These are phyloP conservation scores for Candida berthetii DNA, from an alignment of 805 yeast genomes.

Conservation along the genomic window DNA sequence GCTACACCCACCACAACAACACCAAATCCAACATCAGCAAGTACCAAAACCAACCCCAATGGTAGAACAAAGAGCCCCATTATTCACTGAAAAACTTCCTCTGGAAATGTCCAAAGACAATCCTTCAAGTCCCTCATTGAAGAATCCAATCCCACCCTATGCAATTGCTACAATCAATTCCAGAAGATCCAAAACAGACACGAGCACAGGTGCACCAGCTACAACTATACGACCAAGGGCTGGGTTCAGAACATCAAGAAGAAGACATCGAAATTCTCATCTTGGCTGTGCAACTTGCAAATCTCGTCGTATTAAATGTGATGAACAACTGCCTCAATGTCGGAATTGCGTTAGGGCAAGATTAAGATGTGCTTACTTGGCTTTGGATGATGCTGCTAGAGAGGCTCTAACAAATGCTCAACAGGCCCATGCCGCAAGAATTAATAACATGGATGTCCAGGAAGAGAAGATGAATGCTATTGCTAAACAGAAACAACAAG, in stretches of 20 bases:
- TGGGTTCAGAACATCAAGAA: conserved; percentile 27
- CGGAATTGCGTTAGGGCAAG: conserved; percentile 44
- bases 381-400: conserved; percentile 41
- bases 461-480: background rate
- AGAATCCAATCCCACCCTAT: conserved; percentile 31
- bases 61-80: no score
- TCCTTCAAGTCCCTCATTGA: conserved; percentile 25
- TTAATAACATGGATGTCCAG: conserved; percentile 23
- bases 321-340: conserved; percentile 56
- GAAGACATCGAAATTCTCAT: conserved; percentile 65
- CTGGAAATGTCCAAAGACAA: no score
- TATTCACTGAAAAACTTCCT: no score
- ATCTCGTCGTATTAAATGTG: conserved; percentile 57
- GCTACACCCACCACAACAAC: no score
- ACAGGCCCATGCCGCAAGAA: conserved; percentile 27
- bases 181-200: background rate
- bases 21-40: no score
- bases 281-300: conserved; percentile 71
- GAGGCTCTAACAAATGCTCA: conserved; percentile 46
- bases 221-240: conserved; percentile 6
- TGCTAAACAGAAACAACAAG: background rate
- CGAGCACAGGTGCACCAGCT: no score
- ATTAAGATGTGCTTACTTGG: conserved; percentile 41
- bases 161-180: conserved; percentile 20
- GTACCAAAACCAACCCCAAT: no score